Base-by-base conservation (phyloP, 2,329 filamentous ascomycete species). In the Penicillium sp. region DNA sequence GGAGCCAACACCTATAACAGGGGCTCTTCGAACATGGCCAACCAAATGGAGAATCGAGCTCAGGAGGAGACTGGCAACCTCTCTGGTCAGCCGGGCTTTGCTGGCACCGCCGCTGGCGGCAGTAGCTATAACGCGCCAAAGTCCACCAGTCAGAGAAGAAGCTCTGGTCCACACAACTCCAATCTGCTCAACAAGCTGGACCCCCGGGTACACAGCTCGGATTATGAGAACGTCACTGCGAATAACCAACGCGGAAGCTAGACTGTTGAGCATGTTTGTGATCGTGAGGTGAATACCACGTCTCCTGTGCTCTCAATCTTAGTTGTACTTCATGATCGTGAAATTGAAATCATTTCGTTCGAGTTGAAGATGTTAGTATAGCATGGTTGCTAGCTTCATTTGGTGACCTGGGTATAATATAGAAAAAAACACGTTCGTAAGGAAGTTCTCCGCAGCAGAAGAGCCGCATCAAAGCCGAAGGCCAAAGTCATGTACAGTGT, bases 11-110 rank as follows among this genome's bases (percentile, higher is more conserved):
- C 16, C 22, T 57, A 61, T 33, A 58, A 64, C 51, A 57, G 53
- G 1, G 52, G 62, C 13, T 61, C 59, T 58, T 78, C 75, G 10
- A 78, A 79, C 53, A 6, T 76, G 11, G 74, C 76, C 19, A 86
- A 85, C 72, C 80, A 82, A 33, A 72, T 74, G 7, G 84, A 86
- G 66, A 83, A 83, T n/a, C 78, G 83, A n/a, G 75, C 85, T 48
- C 82, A 85, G 69, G 81, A 79, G 49, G 81, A 85, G 65, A 74
- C 80, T 11, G 80, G 67, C 43, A 64, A 57, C 38, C 64, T 56
- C n/a, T 38, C 49, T 25, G 48, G 48, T 5, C 57, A 61, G 38
- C 56, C 62, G 25, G 60, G 52, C 46, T 61, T 65, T 11, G 61
- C 61, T 43, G 63, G 58, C 16, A 38, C 57, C 40, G 55, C 61